These are phyloP conservation scores for Boletus patriciae DNA, from an alignment of 768 basidiomycete genomes.

Conservation along the genomic window DNA sequence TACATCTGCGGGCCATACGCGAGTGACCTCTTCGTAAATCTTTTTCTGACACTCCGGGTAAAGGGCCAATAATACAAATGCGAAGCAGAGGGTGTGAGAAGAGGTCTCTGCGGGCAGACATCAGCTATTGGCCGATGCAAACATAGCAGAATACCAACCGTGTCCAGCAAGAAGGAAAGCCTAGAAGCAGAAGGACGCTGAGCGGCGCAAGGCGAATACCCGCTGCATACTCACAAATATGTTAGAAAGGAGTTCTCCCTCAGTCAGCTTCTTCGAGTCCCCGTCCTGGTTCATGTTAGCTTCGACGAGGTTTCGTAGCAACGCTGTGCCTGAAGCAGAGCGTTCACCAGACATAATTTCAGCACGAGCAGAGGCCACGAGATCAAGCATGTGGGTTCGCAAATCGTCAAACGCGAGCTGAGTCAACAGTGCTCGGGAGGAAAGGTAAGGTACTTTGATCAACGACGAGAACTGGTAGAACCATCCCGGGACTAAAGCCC, in stretches of 20 bases:
- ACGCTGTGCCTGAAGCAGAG: slow-evolving; percentile 32
- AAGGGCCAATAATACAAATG: slow-evolving; percentile 46
- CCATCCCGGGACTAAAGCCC: slow-evolving; percentile 36
- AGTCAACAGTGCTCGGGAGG: slow-evolving; percentile 31
- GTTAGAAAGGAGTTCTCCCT: slow-evolving; percentile 49
- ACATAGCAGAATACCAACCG: slow-evolving; percentile 29
- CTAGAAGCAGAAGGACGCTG: slow-evolving; percentile 22
- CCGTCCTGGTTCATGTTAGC: slow-evolving; percentile 45
- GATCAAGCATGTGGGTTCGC: slow-evolving; percentile 40
- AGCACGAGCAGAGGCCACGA: slow-evolving; percentile 40
- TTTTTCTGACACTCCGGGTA: slow-evolving; percentile 50
- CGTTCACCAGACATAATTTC: slow-evolving; percentile 33
- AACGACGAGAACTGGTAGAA: slow-evolving; percentile 25
- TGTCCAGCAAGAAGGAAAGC: slow-evolving; percentile 51
- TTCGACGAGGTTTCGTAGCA: slow-evolving; percentile 46
- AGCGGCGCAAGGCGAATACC: not conserved
- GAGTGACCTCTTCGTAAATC: slow-evolving; percentile 41
- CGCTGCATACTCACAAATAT: slow-evolving; percentile 41
- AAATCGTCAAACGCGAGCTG: slow-evolving; percentile 39
- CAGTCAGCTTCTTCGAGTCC: slow-evolving; percentile 35
- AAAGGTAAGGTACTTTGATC: slow-evolving; percentile 38
- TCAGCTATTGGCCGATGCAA: slow-evolving; percentile 1
- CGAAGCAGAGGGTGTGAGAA: slow-evolving; percentile 45
- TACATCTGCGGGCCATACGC: slow-evolving; percentile 41
- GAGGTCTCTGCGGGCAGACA: slow-evolving; percentile 43